Conservation (phyloP, 345 rosid species). For the Fremontodendron californicum region DNA sequence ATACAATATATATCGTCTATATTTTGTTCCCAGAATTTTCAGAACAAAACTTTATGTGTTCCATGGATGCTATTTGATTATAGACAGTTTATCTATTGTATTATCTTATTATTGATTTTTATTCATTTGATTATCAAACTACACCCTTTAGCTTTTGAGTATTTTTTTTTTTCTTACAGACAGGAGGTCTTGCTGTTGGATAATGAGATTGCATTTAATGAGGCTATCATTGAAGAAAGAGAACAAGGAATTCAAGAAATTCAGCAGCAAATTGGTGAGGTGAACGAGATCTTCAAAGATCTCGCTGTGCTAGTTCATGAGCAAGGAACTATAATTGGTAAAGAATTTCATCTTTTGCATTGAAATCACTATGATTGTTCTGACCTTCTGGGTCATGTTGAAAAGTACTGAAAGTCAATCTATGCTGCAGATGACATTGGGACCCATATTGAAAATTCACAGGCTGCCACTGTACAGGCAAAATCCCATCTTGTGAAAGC, state of each 20-base stretch:
- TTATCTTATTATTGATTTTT: not conserved
- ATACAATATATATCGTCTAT: not conserved
- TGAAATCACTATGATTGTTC: not conserved
- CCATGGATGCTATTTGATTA: not conserved
- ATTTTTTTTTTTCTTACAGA: constrained; percentile 38
- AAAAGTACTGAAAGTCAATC: not conserved
- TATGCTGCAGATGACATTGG: constrained; percentile 74
- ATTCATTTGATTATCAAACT: not conserved
- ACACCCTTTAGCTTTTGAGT: not conserved
- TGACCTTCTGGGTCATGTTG: not conserved
- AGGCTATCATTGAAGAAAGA: constrained; percentile 89
- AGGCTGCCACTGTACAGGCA: constrained; percentile 73
- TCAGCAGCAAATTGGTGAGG: constrained; percentile 95
- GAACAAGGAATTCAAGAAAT: constrained; percentile 93
- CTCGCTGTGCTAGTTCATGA: constrained; percentile 91
- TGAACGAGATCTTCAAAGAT: constrained; percentile 88
- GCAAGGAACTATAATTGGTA: constrained; percentile 85
- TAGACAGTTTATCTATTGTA: not conserved
- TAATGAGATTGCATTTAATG: constrained; percentile 86
- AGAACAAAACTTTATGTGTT: not conserved
- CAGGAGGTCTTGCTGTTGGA: constrained; percentile 81
- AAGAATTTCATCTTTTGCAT: constrained; percentile 16
- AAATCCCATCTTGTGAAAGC: constrained; percentile 77
- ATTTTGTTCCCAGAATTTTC: not conserved
- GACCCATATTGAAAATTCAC: constrained; percentile 60